These are phyloP conservation scores for Schizosaccharomyces pombe DNA, from an alignment of 805 yeast genomes.

Conservation along the genomic window ASM294v3 CU329670.1:4725501-4726000, in stretches of 20 bases:
- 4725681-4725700: slow-evolving; percentile 9
- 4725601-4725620: slow-evolving; percentile 36
- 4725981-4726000: slow-evolving; percentile 61
- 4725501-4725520: slow-evolving; percentile 53
- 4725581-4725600: slow-evolving; percentile 37
- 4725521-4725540: slow-evolving; percentile 58
- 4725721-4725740: slow-evolving; percentile 62
- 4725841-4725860: slow-evolving; percentile 79
- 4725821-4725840: slow-evolving; percentile 82
- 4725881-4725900: slow-evolving; percentile 82
- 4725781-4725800: slow-evolving; percentile 79
- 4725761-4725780: slow-evolving; percentile 80
- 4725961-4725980: slow-evolving; percentile 64
- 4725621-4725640: slow-evolving; percentile 57
- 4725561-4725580: slow-evolving; percentile 68
- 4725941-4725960: slow-evolving; percentile 47
- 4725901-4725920: slow-evolving; percentile 61
- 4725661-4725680: slow-evolving; percentile 9
- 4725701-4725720: slow-evolving; percentile 13
- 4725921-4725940: slow-evolving; percentile 45
- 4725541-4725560: slow-evolving; percentile 64
- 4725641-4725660: slow-evolving; percentile 46
- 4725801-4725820: slow-evolving; percentile 61
- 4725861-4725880: slow-evolving; percentile 78
- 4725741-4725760: slow-evolving; percentile 62